Base-by-base conservation (phyloP, 345 rosid species). In the Brassica nigra region DNA sequence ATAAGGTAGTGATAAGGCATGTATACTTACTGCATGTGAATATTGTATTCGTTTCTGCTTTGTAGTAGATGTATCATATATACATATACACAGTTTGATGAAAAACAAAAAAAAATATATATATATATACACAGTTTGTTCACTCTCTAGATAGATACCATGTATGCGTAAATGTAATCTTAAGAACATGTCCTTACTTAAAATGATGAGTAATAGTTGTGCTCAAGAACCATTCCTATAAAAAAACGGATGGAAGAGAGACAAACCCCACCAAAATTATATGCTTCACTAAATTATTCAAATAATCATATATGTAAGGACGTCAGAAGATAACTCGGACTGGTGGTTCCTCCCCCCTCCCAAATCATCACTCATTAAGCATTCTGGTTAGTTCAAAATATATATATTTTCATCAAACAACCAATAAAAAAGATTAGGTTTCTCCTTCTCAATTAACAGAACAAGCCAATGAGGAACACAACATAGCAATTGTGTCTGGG, bases 21-120 rank as follows among this genome's bases (percentile, higher is more conserved):
- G 69, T 18, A 16, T 34, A 66, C 30, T 37, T 36, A 42, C 6
- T 70, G 75, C 65, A 10, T 70, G 52, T 37, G 30, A 54, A 77
- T 52, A 49, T 37, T 65, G 59, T 71, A 58, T 71, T 55, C 49
- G 70, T 23, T 54, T 71, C 12, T 36, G 81, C 30, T 65, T 70
- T 37, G 49, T 65, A 7, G 8, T 77, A 36, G 44, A 78, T 71
- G 62, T 49, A 42, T 54, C 8, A 54, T 57, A 57, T 30, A 27
- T 62, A 23, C 55, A n/a, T 23, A 23, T 23, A 23, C 27, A 23
- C 27, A 23, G 27, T 23, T 23, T 23, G 27, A 23, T 23, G 27
- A 23, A 23, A 0, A 23, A 23, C 0, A 23, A 23, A 23, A 23
- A 23, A 23, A 23, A 23, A 23, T 23, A 23, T 23, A 23, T 23